Conservation (phyloP, 352 stramenopile genomes). For the Pythium insidiosum region DNA sequence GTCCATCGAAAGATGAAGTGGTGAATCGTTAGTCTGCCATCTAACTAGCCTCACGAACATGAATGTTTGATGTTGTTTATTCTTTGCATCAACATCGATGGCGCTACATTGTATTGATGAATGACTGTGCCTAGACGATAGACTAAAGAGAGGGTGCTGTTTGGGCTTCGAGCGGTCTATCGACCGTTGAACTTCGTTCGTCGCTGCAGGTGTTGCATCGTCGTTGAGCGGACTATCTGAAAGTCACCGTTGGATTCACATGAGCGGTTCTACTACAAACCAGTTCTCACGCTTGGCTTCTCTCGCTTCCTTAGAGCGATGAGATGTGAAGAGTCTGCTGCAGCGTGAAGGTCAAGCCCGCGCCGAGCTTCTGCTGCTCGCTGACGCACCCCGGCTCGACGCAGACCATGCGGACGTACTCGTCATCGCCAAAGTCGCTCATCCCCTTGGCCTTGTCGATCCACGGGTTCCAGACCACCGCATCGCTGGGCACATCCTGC, state of each 20-base stretch:
- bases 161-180: no score
- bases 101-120: no score
- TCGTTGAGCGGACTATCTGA: no score
- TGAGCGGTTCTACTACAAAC: background rate
- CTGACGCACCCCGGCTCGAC: constrained; percentile 90
- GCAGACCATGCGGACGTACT: constrained; percentile 94
- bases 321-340: constrained; percentile 61
- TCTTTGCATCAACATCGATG: background rate
- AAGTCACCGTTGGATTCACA: no score
- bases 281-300: background rate
- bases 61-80: background rate
- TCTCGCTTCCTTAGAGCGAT: constrained; percentile 21
- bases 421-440: constrained; percentile 92
- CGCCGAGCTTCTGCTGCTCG: constrained; percentile 46
- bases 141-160: no score
- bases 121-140: no score
- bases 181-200: no score
- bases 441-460: constrained; percentile 90
- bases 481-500: constrained; percentile 42
- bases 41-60: background rate
- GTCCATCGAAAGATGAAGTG: no score
- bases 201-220: no score
- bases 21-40: no score
- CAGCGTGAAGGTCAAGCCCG: constrained; percentile 48
- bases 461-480: constrained; percentile 94